Conservation (phyloP, 2,329 filamentous ascomycete species). For the Fusarium chuoi region DNA sequence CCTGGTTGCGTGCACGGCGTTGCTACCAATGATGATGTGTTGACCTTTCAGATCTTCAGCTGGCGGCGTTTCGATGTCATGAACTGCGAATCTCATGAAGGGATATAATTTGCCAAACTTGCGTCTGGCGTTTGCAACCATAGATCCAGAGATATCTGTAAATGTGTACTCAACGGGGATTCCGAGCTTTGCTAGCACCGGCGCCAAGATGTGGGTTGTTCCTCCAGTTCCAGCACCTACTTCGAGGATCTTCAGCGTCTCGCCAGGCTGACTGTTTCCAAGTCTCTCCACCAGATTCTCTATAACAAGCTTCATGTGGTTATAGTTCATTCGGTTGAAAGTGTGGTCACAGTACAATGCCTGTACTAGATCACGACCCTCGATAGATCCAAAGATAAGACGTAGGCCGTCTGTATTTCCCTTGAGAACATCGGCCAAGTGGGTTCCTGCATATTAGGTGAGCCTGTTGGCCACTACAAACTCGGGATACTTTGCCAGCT, state of each 20-base stretch:
- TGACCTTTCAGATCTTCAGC: neutral
- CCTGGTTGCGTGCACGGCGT: slow-evolving; percentile 7
- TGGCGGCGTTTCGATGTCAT: neutral
- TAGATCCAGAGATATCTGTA: neutral
- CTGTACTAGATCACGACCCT: neutral
- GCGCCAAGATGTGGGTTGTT: neutral
- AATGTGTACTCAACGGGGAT: neutral
- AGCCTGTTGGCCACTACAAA: neutral
- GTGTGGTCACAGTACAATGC: neutral
- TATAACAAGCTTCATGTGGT: neutral
- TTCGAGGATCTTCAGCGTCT: neutral
- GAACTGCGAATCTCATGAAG: neutral
- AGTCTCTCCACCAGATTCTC: neutral
- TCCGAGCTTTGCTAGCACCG: neutral
- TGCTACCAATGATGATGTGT: slow-evolving; percentile 7
- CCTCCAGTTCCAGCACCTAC: neutral
- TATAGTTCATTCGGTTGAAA: neutral
- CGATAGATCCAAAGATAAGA: neutral
- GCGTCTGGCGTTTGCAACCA: neutral
- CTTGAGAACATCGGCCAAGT: neutral
- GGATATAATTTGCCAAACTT: neutral
- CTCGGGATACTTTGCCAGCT: neutral
- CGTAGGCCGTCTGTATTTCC: neutral
- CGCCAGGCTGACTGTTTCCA: neutral
- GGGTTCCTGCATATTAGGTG: neutral